A percentile compares a stretch with the other conserved stretches of the same genome.
Evolutionary conservation across 441 rosid species (phyloP).

Genomic region (Gossypium davidsonii): DNA sequence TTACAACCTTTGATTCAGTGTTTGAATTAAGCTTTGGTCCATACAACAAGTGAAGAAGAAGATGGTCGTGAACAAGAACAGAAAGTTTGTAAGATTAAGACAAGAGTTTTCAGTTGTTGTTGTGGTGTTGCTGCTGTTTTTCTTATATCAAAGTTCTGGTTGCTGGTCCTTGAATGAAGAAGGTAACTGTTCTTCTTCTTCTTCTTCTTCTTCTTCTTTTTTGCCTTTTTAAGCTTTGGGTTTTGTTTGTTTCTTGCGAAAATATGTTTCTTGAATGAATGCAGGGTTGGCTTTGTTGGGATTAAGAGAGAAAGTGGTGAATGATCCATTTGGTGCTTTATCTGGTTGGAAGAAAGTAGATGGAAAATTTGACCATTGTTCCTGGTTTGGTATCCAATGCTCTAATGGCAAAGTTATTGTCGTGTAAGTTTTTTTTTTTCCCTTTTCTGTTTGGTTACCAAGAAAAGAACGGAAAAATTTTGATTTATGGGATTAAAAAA

Average conservation of each 20-base stretch:
- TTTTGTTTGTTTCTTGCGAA: slow-evolving; percentile 16
- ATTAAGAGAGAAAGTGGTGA: slow-evolving; percentile 29
- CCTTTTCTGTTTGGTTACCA: neutral
- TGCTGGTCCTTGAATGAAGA: slow-evolving; percentile 43
- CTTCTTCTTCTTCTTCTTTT: neutral
- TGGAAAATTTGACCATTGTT: slow-evolving; percentile 33
- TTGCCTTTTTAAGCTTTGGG: neutral
- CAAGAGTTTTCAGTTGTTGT: slow-evolving; percentile 21
- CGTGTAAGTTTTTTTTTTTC: slow-evolving; percentile 25
- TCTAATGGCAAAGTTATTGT: slow-evolving; percentile 35
- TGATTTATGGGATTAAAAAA: slow-evolving; percentile 3
- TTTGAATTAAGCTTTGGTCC: neutral
- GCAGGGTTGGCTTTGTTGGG: slow-evolving; percentile 45
- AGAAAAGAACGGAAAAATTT: neutral
- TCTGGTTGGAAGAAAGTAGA: slow-evolving; percentile 29
- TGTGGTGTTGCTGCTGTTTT: slow-evolving; percentile 3
- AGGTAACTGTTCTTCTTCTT: slow-evolving; percentile 24
- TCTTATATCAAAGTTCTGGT: slow-evolving; percentile 21
- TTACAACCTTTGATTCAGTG: neutral
- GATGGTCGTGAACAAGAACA: slow-evolving; percentile 23
- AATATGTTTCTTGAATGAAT: slow-evolving; percentile 18
- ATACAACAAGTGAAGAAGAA: neutral
- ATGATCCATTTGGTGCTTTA: slow-evolving; percentile 40
- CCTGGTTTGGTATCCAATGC: slow-evolving; percentile 47
- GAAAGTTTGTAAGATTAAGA: slow-evolving; percentile 33